Evolutionary conservation across 2,329 filamentous ascomycete genomes (phyloP), one percentile per base, ranked within the genome.

Genomic region (Nothophoma quercina): DNA sequence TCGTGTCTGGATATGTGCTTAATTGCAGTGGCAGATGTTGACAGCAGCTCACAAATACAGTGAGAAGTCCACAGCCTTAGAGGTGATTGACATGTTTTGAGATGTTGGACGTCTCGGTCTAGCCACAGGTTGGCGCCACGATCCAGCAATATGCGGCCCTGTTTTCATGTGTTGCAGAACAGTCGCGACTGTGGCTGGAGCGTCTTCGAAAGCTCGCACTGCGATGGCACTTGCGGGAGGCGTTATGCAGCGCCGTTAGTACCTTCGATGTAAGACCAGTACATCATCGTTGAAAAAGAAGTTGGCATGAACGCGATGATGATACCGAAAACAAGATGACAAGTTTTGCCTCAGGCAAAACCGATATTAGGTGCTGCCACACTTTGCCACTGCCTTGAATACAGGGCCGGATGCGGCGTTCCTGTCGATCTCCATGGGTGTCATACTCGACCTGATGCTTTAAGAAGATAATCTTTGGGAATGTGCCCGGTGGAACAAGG

Each of bases 401-500:
- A 28, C 18, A 13, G n/a, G 2, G 4, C 15, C 25, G 32, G 36
- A 23, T n/a, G 19, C 30, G 19, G 50, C 16, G 50, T 53, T 33
- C 50, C 50, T 53, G 50, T 33, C 50, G 50, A 53, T 53, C 50
- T 18, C 7, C 43, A 36, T 32, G 25, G 43, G 10, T 43, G 16
- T 22, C 12, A 12, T 29, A 8, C 16, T 30, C 21, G 7, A 22
- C 41, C 28, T 19, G 16, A 40, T 9, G 29, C 35, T 28, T 28
- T 22, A 35, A 25, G 21, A 26, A 39, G 7, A 26, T 6, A 38
- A 7, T n/a, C 13, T 15, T 52, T 23, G 30, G 16, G 6, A 29
- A 8, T 21, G 30, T 41, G 22, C 40, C 26, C 19, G 30, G 30
- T 22, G n/a, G 12, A 40, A 29, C 28, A 45, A 39, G 48, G 39